Evolutionary conservation across 495 filamentous ascomycete genomes (phyloP).

Genomic region (Parathielavia appendiculata): DNA sequence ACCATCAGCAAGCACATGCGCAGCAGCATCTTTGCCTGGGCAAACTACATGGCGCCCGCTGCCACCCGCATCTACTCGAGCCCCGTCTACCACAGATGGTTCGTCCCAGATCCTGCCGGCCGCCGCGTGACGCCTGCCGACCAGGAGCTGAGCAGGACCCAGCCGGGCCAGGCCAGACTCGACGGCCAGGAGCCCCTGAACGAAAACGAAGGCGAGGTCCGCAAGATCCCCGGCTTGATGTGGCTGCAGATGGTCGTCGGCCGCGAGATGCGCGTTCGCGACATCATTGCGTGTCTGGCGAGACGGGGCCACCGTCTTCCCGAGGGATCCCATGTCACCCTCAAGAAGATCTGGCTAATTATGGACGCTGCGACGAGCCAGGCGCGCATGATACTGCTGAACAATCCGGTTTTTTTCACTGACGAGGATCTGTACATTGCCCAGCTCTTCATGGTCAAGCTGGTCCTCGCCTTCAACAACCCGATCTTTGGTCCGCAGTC

Average conservation of each 20-base stretch:
- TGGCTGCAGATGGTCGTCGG: constrained; percentile 31
- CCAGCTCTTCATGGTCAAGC: constrained; percentile 56
- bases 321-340: constrained; percentile 30
- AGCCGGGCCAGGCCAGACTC: constrained; percentile 10
- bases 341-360: constrained; percentile 62
- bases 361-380: constrained; percentile 54
- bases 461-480: constrained; percentile 55
- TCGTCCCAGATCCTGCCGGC: constrained; percentile 44
- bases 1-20: constrained; percentile 45
- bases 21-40: constrained; percentile 31
- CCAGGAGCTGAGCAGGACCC: constrained; percentile 15
- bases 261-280: constrained; percentile 34
- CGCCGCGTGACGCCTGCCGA: constrained; percentile 24
- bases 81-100: constrained; percentile 41
- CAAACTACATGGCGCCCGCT: constrained; percentile 36
- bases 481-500: constrained; percentile 40
- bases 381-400: constrained; percentile 46
- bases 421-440: constrained; percentile 51
- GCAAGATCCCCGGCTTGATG: constrained; percentile 26
- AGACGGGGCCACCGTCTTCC: constrained; percentile 51
- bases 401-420: constrained; percentile 45
- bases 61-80: constrained; percentile 48
- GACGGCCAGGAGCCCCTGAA: constrained; percentile 5
- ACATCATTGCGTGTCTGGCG: constrained; percentile 52
- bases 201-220: constrained; percentile 9